Evolutionary conservation across 495 filamentous ascomycete genomes (phyloP).

Genomic region (Xylaria bambusicola): DNA sequence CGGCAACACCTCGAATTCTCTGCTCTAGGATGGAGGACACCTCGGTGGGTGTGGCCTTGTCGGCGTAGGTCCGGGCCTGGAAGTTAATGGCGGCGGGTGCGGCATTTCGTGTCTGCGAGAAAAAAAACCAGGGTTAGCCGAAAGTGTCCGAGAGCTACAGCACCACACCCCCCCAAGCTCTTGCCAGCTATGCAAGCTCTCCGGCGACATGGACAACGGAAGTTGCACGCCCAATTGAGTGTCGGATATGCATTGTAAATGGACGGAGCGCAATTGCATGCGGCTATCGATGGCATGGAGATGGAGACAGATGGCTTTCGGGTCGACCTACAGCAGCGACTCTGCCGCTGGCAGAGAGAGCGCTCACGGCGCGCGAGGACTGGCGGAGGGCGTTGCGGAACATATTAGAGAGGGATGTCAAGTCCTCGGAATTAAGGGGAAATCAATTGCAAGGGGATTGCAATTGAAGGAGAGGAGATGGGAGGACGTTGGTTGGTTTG

Average conservation of each 20-base stretch:
- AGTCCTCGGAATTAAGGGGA: constrained; percentile 37
- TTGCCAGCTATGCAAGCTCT: constrained; percentile 40
- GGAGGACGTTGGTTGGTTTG: constrained; percentile 33
- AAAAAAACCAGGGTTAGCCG: constrained; percentile 54
- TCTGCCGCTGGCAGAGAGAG: constrained; percentile 86
- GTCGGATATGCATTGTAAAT: constrained; percentile 26
- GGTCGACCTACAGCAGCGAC: constrained; percentile 84
- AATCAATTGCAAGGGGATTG: constrained; percentile 52
- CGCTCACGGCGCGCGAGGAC: constrained; percentile 89
- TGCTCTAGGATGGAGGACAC: constrained; percentile 99
- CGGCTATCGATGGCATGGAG: constrained; percentile 41
- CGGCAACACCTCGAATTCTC: constrained; percentile 94
- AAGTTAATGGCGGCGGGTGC: constrained; percentile 74
- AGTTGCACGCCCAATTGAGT: constrained; percentile 51
- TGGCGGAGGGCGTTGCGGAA: constrained; percentile 97
- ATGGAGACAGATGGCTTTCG: constrained; percentile 38
- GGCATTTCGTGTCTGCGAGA: constrained; percentile 76
- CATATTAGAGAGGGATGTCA: constrained; percentile 61
- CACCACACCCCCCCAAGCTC: constrained; percentile 30
- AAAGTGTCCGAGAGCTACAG: constrained; percentile 39
- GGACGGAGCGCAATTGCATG: constrained; percentile 38
- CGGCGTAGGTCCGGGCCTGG: constrained; percentile 86
- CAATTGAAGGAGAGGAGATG: constrained; percentile 55
- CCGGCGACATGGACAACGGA: constrained; percentile 22
- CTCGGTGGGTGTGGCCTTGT: constrained; percentile 94